phyloP scores from a whole-genome alignment of 1,284 basidiomycete species.

The Butyriboletus appendiculatus region DNA sequence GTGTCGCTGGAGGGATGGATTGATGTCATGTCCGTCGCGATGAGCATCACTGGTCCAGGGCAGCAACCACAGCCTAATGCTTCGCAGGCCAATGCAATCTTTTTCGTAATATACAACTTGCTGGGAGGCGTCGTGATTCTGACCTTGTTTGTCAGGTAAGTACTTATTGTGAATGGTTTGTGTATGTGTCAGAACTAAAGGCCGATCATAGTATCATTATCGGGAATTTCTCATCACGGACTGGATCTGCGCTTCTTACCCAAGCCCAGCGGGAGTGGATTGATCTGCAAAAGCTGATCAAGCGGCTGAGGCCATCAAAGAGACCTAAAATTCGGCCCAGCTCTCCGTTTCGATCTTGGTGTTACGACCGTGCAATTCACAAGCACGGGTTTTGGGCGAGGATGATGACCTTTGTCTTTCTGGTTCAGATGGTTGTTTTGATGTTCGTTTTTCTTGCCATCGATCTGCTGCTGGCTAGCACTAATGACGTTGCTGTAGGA shows the following conservation, averaged over 20 bases:
- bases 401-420: constrained; percentile 80
- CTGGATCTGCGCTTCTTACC: constrained; percentile 83
- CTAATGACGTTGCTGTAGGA: constrained; percentile 48
- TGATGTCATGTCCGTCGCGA: constrained; percentile 85
- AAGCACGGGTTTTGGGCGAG: constrained; percentile 96
- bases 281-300: constrained; percentile 88
- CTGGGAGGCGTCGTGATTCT: constrained; percentile 91
- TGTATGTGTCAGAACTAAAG: neutral
- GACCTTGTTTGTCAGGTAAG: constrained; percentile 84
- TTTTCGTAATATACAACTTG: constrained; percentile 93
- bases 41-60: constrained; percentile 74
- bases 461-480: neutral
- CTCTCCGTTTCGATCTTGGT: constrained; percentile 75
- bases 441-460: constrained; percentile 57
- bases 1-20: constrained; percentile 97
- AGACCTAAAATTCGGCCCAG: constrained; percentile 66
- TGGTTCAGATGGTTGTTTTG: constrained; percentile 83
- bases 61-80: constrained; percentile 73
- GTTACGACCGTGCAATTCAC: constrained; percentile 86
- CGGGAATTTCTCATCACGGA: constrained; percentile 87
- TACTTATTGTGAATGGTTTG: constrained; percentile 15
- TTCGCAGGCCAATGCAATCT: constrained; percentile 84
- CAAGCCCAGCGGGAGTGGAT: constrained; percentile 95
- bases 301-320: constrained; percentile 85
- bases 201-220: constrained; percentile 80